Evolutionary conservation across 768 basidiomycete genomes (phyloP), one percentile per base, ranked within the genome.

Genomic region (Phallus indusiatus): DNA sequence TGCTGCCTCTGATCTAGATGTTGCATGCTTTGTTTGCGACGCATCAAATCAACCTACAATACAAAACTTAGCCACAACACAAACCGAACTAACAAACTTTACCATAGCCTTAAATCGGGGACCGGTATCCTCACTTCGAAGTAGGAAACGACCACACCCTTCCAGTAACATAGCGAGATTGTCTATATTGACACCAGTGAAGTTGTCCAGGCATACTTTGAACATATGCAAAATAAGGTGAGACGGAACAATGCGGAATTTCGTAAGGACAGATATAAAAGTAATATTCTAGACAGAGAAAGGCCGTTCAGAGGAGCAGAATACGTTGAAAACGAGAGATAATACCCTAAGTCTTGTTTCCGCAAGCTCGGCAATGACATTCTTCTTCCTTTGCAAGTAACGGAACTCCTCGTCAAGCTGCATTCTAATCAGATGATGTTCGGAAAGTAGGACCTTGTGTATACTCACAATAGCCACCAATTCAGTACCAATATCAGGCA

Each of bases 391-490:
- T 66, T 98, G 95, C 12, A 99, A 75, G 66, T 97, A 99, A 8
- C 91, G 82, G 69, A 98, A 94, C 69, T 98, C 95, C 65, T 98
- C 95, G 64, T 98, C 94, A 55, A 99, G 80, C 94, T 96, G 65
- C 16, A 42, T 18, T 16, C 37, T 8, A 21, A 33, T 16, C 28
- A n/a, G 28, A 28, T 35, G 53, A 12, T 35, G 46, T 36, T 18
- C 53, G 58, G 36, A 55, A 46, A 47, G 20, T 21, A 35, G 22
- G 42, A 5, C 48, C 28, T 3, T 46, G 22, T 21, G 16, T 8
- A 59, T 53, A 78, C 90, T 70, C 66, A 97, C 94, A 64, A 82
- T 75, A 37, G 84, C 79, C 17, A 97, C 81, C 5, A 97, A 73
- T 17, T 95, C 94, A 1, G 77, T 73, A 1, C 93, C 93, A 51